Base-by-base conservation (phyloP, 2,329 filamentous ascomycete species). In the Aspergillus sclerotialis region DNA sequence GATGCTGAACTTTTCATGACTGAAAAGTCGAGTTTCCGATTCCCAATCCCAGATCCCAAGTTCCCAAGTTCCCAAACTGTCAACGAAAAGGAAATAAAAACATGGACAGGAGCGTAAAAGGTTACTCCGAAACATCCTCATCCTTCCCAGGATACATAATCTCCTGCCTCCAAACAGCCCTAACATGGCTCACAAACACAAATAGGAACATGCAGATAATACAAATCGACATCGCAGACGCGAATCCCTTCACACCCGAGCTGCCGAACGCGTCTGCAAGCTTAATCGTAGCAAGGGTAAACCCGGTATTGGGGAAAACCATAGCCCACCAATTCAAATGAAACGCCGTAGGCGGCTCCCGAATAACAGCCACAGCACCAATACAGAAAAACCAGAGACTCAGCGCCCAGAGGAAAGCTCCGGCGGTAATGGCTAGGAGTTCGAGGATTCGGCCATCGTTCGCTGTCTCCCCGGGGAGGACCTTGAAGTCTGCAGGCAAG, bases 291-390 rank as follows among this genome's bases (percentile, higher is more conserved):
- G 75, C 72, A 25, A 82, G 62, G 2, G 73, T 76, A 33, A 82
- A 72, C 0, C 78, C 78, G 2, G 73, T 75, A 38, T 82, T 81
- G 5, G 78, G 78, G 48, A 82, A 82, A 21, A 82, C 71, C 54
- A 80, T 78, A 5, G 75, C 75, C 69, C 74, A 80, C 77, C 76
- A 82, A 50, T 59, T 66, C 16, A 73, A 52, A 6, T 68, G 64
- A 50, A 73, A 74, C 1, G 44, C 45, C 50, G 70, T 73, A 9
- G 61, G 55, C 11, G 60, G 21, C 15, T 62, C 56, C 12, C 45
- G 60, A 33, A 67, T 30, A 1, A 73, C 66, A 3, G 70, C 69
- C 19, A 73, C 53, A 12, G 64, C 50, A 3, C 67, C 68, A 27
- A 74, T 67, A 34, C 62, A 64, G 48, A 75, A 75, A 55, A 76